Conservation (phyloP, 2,329 filamentous ascomycete genomes). For the Sporothrix variecibatus region DNA sequence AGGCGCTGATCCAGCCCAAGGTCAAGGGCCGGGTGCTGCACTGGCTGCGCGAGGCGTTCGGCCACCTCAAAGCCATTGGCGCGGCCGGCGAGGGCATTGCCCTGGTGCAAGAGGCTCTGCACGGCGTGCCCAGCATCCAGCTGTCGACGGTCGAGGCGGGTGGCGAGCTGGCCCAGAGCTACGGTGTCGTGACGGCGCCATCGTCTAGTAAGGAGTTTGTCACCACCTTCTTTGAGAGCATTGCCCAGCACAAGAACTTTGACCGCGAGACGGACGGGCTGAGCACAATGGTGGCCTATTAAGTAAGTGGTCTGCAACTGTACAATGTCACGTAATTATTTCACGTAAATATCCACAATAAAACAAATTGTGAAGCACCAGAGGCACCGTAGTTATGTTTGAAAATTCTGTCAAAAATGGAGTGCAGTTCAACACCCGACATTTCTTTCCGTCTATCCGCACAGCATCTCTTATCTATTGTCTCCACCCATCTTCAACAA, state of each 20-base stretch:
- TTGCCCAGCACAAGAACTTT: conserved; percentile 74
- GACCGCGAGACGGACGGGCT: conserved; percentile 73
- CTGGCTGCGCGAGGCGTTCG: conserved; percentile 79
- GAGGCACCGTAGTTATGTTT: too few species aligned
- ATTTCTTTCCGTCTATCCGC: not conserved
- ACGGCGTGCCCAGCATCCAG: conserved; percentile 9
- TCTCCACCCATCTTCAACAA: not conserved
- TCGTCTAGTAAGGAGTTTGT: conserved; percentile 68
- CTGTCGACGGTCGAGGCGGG: not conserved
- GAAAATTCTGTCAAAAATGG: too few species aligned
- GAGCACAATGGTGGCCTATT: conserved; percentile 65
- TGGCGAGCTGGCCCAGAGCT: not conserved
- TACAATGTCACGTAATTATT: not conserved
- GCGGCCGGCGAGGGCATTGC: conserved; percentile 72
- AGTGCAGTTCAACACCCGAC: not conserved
- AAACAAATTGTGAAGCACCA: too few species aligned
- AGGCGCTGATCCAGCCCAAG: conserved; percentile 57
- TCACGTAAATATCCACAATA: too few species aligned
- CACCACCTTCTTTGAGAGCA: conserved; percentile 67
- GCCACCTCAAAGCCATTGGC: conserved; percentile 77
- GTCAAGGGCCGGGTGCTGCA: conserved; percentile 69
- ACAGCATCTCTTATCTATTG: not conserved
- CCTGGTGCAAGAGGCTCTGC: conserved; percentile 40
- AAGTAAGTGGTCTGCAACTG: not conserved
- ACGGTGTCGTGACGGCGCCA: not conserved